phyloP scores from a whole-genome alignment of 2,329 filamentous ascomycete species.

The Fusarium irregulare region DNA sequence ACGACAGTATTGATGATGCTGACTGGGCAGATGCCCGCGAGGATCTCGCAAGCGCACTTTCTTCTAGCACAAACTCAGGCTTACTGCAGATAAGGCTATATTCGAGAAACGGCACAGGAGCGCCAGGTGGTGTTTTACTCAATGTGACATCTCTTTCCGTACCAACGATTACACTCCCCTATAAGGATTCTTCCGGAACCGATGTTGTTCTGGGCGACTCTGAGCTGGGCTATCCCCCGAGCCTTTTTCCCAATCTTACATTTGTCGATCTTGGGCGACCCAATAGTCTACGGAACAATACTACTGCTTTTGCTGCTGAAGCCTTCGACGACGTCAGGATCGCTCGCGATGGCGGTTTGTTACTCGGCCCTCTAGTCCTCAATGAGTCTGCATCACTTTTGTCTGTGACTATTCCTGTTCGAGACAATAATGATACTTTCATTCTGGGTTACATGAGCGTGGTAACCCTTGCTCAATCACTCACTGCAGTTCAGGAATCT shows the following conservation, averaged over 20 bases:
- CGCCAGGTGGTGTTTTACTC: slow-evolving; percentile 64
- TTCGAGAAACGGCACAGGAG: slow-evolving; percentile 72
- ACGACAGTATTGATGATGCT: slow-evolving; percentile 54
- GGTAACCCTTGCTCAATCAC: slow-evolving; percentile 73
- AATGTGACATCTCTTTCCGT: slow-evolving; percentile 68
- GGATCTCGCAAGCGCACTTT: slow-evolving; percentile 80
- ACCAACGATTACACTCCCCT: slow-evolving; percentile 70
- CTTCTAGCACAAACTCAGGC: slow-evolving; percentile 65
- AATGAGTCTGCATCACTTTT: slow-evolving; percentile 80
- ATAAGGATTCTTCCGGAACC: slow-evolving; percentile 66
- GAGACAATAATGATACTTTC: slow-evolving; percentile 69
- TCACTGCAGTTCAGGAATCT: slow-evolving; percentile 71
- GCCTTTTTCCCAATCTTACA: slow-evolving; percentile 83
- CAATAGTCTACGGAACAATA: slow-evolving; percentile 56
- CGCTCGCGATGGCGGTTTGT: slow-evolving; percentile 66
- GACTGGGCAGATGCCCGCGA: slow-evolving; percentile 70
- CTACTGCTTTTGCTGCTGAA: slow-evolving; percentile 58
- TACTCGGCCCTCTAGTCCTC: slow-evolving; percentile 79
- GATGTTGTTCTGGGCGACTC: slow-evolving; percentile 70
- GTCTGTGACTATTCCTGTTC: slow-evolving; percentile 83
- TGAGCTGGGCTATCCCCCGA: slow-evolving; percentile 74
- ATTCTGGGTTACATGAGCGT: slow-evolving; percentile 87
- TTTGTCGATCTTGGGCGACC: slow-evolving; percentile 62
- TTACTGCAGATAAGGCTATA: slow-evolving; percentile 81
- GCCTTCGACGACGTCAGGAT: slow-evolving; percentile 64